These are phyloP conservation scores for Xylariomycetidae sp. DNA, from an alignment of 2,329 filamentous ascomycete genomes.

Conservation along the genomic window DNA sequence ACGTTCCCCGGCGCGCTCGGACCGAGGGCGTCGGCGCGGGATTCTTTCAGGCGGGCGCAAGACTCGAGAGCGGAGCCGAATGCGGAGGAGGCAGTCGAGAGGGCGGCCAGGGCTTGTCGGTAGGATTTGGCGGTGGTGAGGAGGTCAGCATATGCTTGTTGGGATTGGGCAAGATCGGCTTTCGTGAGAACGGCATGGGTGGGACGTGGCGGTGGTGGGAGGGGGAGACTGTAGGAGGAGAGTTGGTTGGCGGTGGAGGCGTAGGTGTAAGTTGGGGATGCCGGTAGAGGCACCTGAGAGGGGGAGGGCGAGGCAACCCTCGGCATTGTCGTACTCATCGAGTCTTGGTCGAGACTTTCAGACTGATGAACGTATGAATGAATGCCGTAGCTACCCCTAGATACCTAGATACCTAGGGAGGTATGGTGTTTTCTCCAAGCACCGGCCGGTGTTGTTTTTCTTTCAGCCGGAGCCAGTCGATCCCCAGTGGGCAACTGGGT, in stretches of 20 bases:
- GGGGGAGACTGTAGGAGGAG: slow-evolving; percentile 54
- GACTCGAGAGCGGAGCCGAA: slow-evolving; percentile 63
- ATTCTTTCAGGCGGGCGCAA: slow-evolving; percentile 65
- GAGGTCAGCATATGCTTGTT: slow-evolving; percentile 58
- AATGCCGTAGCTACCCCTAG: background rate
- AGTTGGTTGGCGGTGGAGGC: slow-evolving; percentile 58
- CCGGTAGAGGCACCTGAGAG: slow-evolving; percentile 56
- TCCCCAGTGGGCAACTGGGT: no score
- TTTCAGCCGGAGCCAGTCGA: no score
- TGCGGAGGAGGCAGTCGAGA: slow-evolving; percentile 57
- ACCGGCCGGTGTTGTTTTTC: no score
- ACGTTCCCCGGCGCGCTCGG: slow-evolving; percentile 10
- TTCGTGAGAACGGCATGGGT: slow-evolving; percentile 57
- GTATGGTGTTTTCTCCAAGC: no score
- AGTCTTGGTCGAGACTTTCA: no score
- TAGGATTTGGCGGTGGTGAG: slow-evolving; percentile 59
- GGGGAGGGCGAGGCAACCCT: slow-evolving; percentile 45
- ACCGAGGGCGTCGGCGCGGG: slow-evolving; percentile 52
- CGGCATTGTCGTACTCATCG: no score
- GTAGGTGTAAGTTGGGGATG: slow-evolving; percentile 60
- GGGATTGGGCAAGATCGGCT: slow-evolving; percentile 58
- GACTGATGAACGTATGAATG: no score
- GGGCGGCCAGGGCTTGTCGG: slow-evolving; percentile 54
- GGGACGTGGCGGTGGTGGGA: slow-evolving; percentile 56
- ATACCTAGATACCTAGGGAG: no score